Evolutionary conservation across 2,329 filamentous ascomycete genomes (phyloP).

Genomic region (Fusarium sp.): DNA sequence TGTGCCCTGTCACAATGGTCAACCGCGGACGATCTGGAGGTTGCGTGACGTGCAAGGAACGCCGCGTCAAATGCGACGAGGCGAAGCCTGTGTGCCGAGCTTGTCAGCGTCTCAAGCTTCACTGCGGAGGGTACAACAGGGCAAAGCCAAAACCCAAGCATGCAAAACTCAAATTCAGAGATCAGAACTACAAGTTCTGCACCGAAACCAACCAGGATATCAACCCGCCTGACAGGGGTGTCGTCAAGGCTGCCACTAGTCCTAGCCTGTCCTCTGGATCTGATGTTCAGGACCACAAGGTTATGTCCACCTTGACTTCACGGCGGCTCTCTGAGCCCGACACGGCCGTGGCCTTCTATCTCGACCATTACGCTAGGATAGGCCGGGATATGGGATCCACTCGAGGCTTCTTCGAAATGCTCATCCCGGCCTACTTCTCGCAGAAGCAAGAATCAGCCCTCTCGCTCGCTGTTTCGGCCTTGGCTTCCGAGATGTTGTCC

Average conservation of each 20-base stretch:
- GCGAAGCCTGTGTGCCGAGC: neutral
- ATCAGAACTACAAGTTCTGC: neutral
- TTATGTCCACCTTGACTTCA: neutral
- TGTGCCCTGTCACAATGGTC: neutral
- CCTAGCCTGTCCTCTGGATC: neutral
- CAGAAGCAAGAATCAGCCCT: neutral
- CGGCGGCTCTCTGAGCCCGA: neutral
- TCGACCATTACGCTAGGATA: neutral
- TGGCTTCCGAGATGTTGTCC: neutral
- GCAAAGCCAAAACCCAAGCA: neutral
- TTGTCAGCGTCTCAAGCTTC: neutral
- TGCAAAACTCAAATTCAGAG: neutral
- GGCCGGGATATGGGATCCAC: neutral
- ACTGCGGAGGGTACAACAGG: neutral
- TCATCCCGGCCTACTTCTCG: neutral
- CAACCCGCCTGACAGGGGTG: neutral
- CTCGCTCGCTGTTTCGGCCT: neutral
- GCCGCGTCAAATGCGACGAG: conserved; percentile 1
- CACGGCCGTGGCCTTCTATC: neutral
- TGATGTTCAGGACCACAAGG: neutral
- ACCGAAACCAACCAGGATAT: neutral
- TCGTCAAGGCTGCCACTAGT: neutral
- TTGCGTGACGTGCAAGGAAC: neutral
- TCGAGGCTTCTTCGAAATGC: neutral
- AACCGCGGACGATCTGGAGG: neutral